Conservation (phyloP, 345 rosid genomes). For the Eucalyptus pumila region DNA sequence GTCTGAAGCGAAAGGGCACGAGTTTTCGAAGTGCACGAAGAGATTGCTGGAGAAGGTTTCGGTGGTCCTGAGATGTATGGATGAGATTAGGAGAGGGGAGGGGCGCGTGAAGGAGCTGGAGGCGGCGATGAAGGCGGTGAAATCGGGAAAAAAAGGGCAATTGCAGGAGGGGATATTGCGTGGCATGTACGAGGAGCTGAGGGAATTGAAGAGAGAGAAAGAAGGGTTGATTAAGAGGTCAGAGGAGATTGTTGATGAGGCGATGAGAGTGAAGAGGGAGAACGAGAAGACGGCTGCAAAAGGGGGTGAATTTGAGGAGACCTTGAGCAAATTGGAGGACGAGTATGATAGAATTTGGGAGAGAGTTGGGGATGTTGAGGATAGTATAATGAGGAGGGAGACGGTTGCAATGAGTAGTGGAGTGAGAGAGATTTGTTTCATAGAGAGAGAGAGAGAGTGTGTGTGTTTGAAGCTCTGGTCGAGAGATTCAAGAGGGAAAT, state of each 20-base stretch:
- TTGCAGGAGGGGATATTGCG: constrained; percentile 56
- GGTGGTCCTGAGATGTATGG: constrained; percentile 30
- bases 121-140: constrained; percentile 39
- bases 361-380: constrained; percentile 53
- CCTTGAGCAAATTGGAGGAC: constrained; percentile 19
- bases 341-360: constrained; percentile 59
- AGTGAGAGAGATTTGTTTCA: constrained; percentile 65
- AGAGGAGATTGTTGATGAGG: constrained; percentile 37
- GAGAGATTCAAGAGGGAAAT: constrained; percentile 35
- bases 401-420: constrained; percentile 51
- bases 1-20: constrained; percentile 27
- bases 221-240: constrained; percentile 28
- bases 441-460: constrained; percentile 40
- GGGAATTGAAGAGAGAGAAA: constrained; percentile 37
- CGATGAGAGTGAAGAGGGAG: constrained; percentile 21
- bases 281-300: constrained; percentile 6
- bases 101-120: constrained; percentile 24
- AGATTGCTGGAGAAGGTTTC: constrained; percentile 55
- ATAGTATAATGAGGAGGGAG: constrained; percentile 44
- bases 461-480: constrained; percentile 48
- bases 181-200: constrained; percentile 25
- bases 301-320: constrained; percentile 11
- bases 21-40: constrained; percentile 36
- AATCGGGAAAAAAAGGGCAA: constrained; percentile 34
- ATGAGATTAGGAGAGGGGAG: constrained; percentile 45